Base-by-base conservation (phyloP, 2,329 filamentous ascomycete species). In the Epichloe aotearoae region DNA sequence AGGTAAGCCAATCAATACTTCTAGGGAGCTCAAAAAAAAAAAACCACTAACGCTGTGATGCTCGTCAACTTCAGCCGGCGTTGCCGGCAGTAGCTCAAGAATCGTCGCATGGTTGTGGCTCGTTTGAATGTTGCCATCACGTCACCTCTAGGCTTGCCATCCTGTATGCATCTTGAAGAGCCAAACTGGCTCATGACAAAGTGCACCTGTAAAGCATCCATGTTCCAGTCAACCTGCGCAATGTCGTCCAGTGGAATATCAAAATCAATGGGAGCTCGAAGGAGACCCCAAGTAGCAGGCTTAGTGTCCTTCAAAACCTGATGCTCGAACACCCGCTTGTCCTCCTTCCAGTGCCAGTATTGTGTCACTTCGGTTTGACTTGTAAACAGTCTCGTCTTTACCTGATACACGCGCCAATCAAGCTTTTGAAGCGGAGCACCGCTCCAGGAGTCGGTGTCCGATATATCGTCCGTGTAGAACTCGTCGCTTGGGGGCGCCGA, bases 71-170 rank as follows among this genome's bases (percentile, higher is more conserved):
- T 63, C 6, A 78, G 59, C 1, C 67, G 67, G 61, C 69, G 71
- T 54, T 66, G 67, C 52, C 66, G 64, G 39, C 72, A 66, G 52
- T 79, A 76, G 19, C 59, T 57, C 45, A 80, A 59, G 54, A 80
- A 77, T 2, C 77, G 67, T 51, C 67, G 65, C 64, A 77, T 74
- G 5, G 76, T 79, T 19, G 73, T 66, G 55, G 71, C 67, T 5
- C 76, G 62, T 60, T 76, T 75, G 56, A 80, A 80, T 50, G 68
- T 62, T 6, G 71, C 73, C 55, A 80, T 64, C 3, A 80, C 59
- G 42, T 75, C 67, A 3, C 74, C 73, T 5, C 72, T 62, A 10
- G 63, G 61, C 42, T 65, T 58, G 11, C 65, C 65, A 45, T 68
- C 64, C 19, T 57, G 53, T 14, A 57, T 56, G 38, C 59, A 53